These are phyloP conservation scores for Leptographium lundbergii DNA, from an alignment of 2,329 filamentous ascomycete genomes.

Conservation along the genomic window DNA sequence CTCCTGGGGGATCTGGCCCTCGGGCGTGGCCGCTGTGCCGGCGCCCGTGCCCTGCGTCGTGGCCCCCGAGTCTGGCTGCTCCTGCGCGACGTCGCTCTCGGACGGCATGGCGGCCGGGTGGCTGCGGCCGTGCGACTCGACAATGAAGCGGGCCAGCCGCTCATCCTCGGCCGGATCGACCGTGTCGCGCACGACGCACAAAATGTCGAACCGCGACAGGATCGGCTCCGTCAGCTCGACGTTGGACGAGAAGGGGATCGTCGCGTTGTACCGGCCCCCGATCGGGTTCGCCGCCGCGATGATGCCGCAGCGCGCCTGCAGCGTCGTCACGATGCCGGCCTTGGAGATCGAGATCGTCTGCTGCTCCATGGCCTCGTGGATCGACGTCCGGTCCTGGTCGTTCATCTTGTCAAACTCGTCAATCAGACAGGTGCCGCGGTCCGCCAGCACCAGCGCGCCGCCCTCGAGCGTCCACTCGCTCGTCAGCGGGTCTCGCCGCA, in stretches of 20 bases:
- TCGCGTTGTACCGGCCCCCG: slow-evolving; percentile 91
- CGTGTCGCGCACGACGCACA: slow-evolving; percentile 90
- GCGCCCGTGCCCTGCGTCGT: slow-evolving; percentile 14
- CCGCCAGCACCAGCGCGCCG: slow-evolving; percentile 85
- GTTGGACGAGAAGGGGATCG: slow-evolving; percentile 89
- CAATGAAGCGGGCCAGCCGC: slow-evolving; percentile 84
- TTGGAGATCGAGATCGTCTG: slow-evolving; percentile 99
- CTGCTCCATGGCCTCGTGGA: slow-evolving; percentile 99
- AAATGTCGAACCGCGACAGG: slow-evolving; percentile 91
- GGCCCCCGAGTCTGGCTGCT: neutral
- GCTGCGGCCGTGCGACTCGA: slow-evolving; percentile 83
- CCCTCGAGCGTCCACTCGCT: slow-evolving; percentile 97
- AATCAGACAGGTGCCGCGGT: slow-evolving; percentile 89
- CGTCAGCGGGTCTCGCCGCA: slow-evolving; percentile 87
- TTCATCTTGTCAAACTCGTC: slow-evolving; percentile 99
- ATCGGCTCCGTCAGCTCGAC: slow-evolving; percentile 97
- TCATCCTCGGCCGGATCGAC: slow-evolving; percentile 90
- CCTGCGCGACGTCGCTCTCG: neutral
- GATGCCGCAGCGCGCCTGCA: slow-evolving; percentile 91
- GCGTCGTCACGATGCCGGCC: slow-evolving; percentile 91
- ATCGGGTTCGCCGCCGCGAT: slow-evolving; percentile 95
- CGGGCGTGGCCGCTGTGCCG: slow-evolving; percentile 20
- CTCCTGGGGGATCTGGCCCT: slow-evolving; percentile 77
- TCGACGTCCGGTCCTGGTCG: slow-evolving; percentile 93
- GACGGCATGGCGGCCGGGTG: slow-evolving; percentile 43